These are phyloP conservation scores for Pleurotus giganteus DNA, from an alignment of 768 basidiomycete genomes.

Conservation along the genomic window DNA sequence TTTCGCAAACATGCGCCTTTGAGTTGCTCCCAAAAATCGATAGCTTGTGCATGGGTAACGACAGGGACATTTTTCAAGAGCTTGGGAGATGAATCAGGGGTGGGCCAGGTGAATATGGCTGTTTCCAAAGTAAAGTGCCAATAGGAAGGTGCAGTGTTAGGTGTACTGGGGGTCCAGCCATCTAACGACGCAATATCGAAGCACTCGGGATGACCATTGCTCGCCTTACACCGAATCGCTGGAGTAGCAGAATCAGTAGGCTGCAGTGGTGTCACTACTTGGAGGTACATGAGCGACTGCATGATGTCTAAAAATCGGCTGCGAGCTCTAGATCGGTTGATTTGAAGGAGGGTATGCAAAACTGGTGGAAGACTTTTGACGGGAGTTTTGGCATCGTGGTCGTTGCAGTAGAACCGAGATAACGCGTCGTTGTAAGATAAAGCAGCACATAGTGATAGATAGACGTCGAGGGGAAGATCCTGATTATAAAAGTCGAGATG, in stretches of 20 bases:
- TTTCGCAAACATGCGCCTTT: conserved; percentile 37
- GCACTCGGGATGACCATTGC: conserved; percentile 39
- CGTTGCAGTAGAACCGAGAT: conserved; percentile 43
- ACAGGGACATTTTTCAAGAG: conserved; percentile 54
- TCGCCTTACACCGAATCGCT: conserved; percentile 42
- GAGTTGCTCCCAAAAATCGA: conserved; percentile 58
- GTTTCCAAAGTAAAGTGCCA: conserved; percentile 60
- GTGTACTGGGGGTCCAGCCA: conserved; percentile 42
- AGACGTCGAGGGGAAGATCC: conserved; percentile 64
- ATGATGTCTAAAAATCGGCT: conserved; percentile 62
- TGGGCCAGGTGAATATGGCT: conserved; percentile 60
- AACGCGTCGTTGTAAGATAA: conserved; percentile 59
- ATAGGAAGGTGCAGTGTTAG: conserved; percentile 52
- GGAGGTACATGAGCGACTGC: conserved; percentile 53
- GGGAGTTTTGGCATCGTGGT: conserved; percentile 43
- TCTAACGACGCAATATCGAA: conserved; percentile 44
- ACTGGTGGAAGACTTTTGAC: conserved; percentile 52
- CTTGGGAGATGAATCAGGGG: conserved; percentile 46
- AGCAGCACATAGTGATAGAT: conserved; percentile 61
- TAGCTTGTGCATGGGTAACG: conserved; percentile 33
- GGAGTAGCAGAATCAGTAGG: conserved; percentile 39
- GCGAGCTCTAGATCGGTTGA: conserved; percentile 57
- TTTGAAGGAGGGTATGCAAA: conserved; percentile 51
- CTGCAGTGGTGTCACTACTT: conserved; percentile 58
- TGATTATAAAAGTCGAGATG: conserved; percentile 58